Evolutionary conservation across 2,329 filamentous ascomycete species (phyloP).

Genomic region (Furcasterigmium furcatum): DNA sequence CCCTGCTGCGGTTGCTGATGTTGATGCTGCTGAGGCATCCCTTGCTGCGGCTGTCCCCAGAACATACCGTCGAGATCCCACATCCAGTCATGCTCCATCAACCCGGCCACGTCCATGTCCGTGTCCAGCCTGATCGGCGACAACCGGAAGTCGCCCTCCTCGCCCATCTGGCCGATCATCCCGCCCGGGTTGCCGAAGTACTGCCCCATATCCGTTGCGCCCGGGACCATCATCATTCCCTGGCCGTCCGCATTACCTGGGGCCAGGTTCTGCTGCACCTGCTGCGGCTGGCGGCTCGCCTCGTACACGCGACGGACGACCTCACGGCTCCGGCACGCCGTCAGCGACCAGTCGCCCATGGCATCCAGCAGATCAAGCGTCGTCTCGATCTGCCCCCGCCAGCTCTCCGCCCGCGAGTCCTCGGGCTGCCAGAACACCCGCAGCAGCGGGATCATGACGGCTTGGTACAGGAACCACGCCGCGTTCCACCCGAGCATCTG

Average conservation of each 20-base stretch:
- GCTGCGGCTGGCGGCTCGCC: slow-evolving; percentile 38
- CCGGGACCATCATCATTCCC: slow-evolving; percentile 16
- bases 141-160: slow-evolving; percentile 39
- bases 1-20: not conserved
- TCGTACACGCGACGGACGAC: slow-evolving; percentile 64
- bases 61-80: slow-evolving; percentile 57
- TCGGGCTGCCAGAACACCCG: slow-evolving; percentile 67
- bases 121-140: slow-evolving; percentile 49
- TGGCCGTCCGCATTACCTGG: slow-evolving; percentile 18
- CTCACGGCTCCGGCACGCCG: slow-evolving; percentile 59
- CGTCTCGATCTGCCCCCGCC: slow-evolving; percentile 55
- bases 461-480: slow-evolving; percentile 79
- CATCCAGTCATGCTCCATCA: slow-evolving; percentile 50
- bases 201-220: slow-evolving; percentile 15
- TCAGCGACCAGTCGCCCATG: slow-evolving; percentile 63
- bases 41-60: slow-evolving; percentile 33
- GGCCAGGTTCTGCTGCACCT: slow-evolving; percentile 21
- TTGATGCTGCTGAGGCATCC: not conserved
- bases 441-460: slow-evolving; percentile 74
- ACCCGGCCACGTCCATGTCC: slow-evolving; percentile 46
- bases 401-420: slow-evolving; percentile 42
- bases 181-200: slow-evolving; percentile 7
- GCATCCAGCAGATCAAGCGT: slow-evolving; percentile 59
- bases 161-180: slow-evolving; percentile 26
- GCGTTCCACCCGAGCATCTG: slow-evolving; percentile 80